Percentiles rank a stretch among this genome's conserved stretches.
phyloP scores from a whole-genome alignment of 1,139 yeast genomes.

The Zygoascus meyerae region DNA sequence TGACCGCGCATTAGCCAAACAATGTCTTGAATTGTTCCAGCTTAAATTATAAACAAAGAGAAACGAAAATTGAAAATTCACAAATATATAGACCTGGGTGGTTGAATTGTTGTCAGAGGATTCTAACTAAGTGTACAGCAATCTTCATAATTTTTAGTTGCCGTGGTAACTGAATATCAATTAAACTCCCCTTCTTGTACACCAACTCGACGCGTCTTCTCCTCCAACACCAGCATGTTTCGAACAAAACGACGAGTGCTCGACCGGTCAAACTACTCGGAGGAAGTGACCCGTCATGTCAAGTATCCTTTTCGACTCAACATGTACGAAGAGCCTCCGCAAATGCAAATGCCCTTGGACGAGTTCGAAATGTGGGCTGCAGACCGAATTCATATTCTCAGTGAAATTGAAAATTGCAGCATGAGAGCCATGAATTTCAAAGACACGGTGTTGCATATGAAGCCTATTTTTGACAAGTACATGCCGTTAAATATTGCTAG shows the following conservation, averaged over 20 bases:
- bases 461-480: slow-evolving; percentile 57
- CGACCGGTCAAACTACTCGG: slow-evolving; percentile 62
- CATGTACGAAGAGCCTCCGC: slow-evolving; percentile 70
- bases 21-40: too few species aligned
- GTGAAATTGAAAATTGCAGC: slow-evolving; percentile 74
- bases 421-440: slow-evolving; percentile 58
- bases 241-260: slow-evolving; percentile 70
- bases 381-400: slow-evolving; percentile 74
- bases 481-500: slow-evolving; percentile 51
- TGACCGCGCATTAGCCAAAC: too few species aligned
- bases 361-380: slow-evolving; percentile 95
- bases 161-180: too few species aligned
- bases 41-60: too few species aligned
- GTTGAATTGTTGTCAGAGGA: too few species aligned
- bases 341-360: slow-evolving; percentile 79
- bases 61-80: too few species aligned
- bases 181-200: neutral
- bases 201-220: slow-evolving; percentile 6
- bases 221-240: slow-evolving; percentile 45
- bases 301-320: slow-evolving; percentile 50
- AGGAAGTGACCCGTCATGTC: slow-evolving; percentile 27
- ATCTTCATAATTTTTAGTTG: too few species aligned
- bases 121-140: too few species aligned
- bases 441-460: slow-evolving; percentile 61
- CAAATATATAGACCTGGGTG: too few species aligned